A percentile compares a stretch with the other conserved stretches of the same genome.
Conservation (phyloP, 768 basidiomycete genomes). For the Tricholomella constricta region DNA sequence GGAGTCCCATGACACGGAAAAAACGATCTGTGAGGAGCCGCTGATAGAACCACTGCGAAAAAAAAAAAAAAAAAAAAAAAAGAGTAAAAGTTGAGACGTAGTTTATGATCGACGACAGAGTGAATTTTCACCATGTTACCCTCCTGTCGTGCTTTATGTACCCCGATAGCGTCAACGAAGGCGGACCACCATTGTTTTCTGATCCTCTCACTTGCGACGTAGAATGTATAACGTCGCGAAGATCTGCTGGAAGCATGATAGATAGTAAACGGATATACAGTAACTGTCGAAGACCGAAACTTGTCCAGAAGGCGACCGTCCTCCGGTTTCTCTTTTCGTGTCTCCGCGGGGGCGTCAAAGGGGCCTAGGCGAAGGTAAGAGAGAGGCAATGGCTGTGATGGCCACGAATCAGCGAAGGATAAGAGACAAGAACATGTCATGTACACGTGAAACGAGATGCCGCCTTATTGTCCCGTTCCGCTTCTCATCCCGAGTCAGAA, state of each 20-base stretch:
- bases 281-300: constrained; percentile 50
- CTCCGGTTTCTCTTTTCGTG: constrained; percentile 62
- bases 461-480: constrained; percentile 51
- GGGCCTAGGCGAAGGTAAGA: constrained; percentile 74
- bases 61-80: neutral
- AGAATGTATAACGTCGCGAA: constrained; percentile 71
- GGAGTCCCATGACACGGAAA: constrained; percentile 53
- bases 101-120: no score
- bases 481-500: constrained; percentile 65
- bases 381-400: constrained; percentile 72
- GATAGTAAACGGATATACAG: constrained; percentile 76
- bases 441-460: constrained; percentile 65
- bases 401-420: neutral
- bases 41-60: constrained; percentile 64
- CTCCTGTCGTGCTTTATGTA: constrained; percentile 67
- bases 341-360: constrained; percentile 62
- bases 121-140: constrained; percentile 62
- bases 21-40: constrained; percentile 59
- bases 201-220: constrained; percentile 55
- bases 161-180: constrained; percentile 61
- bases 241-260: constrained; percentile 64
- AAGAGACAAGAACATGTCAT: constrained; percentile 20
- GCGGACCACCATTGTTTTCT: constrained; percentile 65
- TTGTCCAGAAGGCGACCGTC: constrained; percentile 59
- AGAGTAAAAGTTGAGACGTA: neutral